Percentiles rank a stretch among this genome's conserved stretches.
Conservation (phyloP, 2,329 filamentous ascomycete genomes). For the Zymoseptoria crescenta region DNA sequence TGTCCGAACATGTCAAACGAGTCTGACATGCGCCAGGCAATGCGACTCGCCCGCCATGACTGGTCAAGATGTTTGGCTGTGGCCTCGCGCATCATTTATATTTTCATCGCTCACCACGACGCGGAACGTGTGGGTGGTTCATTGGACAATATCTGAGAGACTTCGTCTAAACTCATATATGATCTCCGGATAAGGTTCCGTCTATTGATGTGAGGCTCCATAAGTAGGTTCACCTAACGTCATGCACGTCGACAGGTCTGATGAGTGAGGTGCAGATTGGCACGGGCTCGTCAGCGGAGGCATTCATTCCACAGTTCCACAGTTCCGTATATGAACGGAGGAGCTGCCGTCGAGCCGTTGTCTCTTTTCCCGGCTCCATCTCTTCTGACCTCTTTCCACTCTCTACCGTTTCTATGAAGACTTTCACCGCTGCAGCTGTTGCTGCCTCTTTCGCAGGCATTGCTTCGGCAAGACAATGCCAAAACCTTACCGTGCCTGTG, state of each 20-base stretch:
- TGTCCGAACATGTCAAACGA: neutral
- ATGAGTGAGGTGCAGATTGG: neutral
- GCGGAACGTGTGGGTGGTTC: neutral
- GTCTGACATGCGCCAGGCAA: neutral
- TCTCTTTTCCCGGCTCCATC: neutral
- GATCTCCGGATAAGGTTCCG: neutral
- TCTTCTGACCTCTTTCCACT: neutral
- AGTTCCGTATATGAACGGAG: neutral
- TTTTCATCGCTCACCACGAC: neutral
- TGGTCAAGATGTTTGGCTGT: neutral
- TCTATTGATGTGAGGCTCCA: neutral
- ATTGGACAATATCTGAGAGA: neutral
- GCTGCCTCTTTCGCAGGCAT: slow-evolving; percentile 16
- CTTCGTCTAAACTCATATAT: neutral
- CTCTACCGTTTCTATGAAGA: slow-evolving; percentile 17
- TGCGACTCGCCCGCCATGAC: neutral
- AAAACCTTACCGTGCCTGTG: slow-evolving; percentile 50
- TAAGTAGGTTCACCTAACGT: neutral
- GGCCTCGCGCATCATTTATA: neutral
- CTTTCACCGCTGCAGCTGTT: slow-evolving; percentile 16
- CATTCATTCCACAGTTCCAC: neutral
- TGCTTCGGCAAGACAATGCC: slow-evolving; percentile 30
- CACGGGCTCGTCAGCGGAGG: neutral
- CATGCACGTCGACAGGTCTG: neutral
- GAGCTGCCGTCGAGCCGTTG: neutral